Percentiles rank a stretch among this genome's conserved stretches.
phyloP scores from a whole-genome alignment of 1,284 basidiomycete genomes.

The Trichosporon asahii region DNA sequence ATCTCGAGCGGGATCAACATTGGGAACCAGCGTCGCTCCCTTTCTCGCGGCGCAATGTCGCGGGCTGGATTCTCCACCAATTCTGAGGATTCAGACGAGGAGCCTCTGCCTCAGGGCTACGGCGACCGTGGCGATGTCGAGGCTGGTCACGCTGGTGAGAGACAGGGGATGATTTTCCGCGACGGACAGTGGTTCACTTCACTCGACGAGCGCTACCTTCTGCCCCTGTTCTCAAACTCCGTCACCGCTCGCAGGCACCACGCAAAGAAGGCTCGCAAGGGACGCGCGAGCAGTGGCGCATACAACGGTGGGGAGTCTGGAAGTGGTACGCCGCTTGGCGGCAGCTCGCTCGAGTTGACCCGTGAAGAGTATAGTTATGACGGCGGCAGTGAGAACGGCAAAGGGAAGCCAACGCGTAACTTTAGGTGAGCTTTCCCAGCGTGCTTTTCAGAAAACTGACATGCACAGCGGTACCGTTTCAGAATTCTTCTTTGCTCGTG shows the following conservation, averaged over 20 bases:
- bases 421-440: constrained; percentile 41
- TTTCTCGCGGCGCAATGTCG: constrained; percentile 18
- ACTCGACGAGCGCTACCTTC: constrained; percentile 87
- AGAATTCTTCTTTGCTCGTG: constrained; percentile 43
- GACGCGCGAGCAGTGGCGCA: constrained; percentile 27
- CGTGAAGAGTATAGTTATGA: constrained; percentile 34
- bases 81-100: constrained; percentile 64
- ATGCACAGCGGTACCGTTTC: constrained; percentile 35
- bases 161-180: constrained; percentile 53
- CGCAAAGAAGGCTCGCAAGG: constrained; percentile 62
- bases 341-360: constrained; percentile 32
- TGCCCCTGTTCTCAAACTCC: constrained; percentile 92
- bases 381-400: constrained; percentile 50
- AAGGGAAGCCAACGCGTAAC: constrained; percentile 43
- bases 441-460: not conserved
- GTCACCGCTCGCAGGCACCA: constrained; percentile 85
- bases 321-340: constrained; percentile 30
- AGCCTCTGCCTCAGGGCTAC: constrained; percentile 62
- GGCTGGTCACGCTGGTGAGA: constrained; percentile 14
- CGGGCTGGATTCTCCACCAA: constrained; percentile 46
- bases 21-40: not conserved
- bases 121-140: constrained; percentile 57
- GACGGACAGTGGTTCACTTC: constrained; percentile 90
- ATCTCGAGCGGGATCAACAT: constrained; percentile 16
- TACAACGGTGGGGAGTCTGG: constrained; percentile 35